Evolutionary conservation across 2,329 filamentous ascomycete species (phyloP).

Genomic region (Amphichorda felina): DNA sequence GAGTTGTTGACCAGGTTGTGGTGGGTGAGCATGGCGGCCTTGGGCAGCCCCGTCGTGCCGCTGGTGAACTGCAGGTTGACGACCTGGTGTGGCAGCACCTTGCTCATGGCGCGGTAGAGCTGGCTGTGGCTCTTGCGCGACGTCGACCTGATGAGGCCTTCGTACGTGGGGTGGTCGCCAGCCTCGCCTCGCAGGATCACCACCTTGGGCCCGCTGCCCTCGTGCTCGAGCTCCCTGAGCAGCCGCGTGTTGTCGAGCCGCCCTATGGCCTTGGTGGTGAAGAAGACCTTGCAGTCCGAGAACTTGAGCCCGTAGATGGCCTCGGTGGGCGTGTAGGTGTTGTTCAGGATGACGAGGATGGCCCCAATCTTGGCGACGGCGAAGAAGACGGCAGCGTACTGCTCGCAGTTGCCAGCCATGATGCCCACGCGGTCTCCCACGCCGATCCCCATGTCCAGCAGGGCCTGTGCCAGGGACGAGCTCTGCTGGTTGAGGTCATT

Average conservation of each 20-base stretch:
- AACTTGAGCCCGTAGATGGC: slow-evolving; percentile 60
- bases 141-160: slow-evolving; percentile 42
- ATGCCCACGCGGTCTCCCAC: slow-evolving; percentile 62
- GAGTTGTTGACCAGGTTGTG: slow-evolving; percentile 55
- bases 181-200: slow-evolving; percentile 48
- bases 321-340: slow-evolving; percentile 67
- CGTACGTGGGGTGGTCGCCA: slow-evolving; percentile 46
- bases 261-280: slow-evolving; percentile 60
- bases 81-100: slow-evolving; percentile 52
- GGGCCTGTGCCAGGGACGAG: slow-evolving; percentile 48
- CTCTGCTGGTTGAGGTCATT: slow-evolving; percentile 51
- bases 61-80: slow-evolving; percentile 67
- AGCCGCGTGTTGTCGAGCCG: slow-evolving; percentile 50
- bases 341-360: slow-evolving; percentile 68
- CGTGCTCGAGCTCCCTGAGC: slow-evolving; percentile 36
- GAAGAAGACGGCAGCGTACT: slow-evolving; percentile 71
- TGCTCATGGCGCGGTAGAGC: slow-evolving; percentile 39
- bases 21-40: slow-evolving; percentile 64
- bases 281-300: slow-evolving; percentile 60
- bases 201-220: slow-evolving; percentile 30
- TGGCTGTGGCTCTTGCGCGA: slow-evolving; percentile 32
- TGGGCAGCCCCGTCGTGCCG: slow-evolving; percentile 62
- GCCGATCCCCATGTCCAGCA: slow-evolving; percentile 54
- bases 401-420: slow-evolving; percentile 68
- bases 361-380: slow-evolving; percentile 55